Evolutionary conservation across 768 basidiomycete species (phyloP), one percentile per base, ranked within the genome.

Genomic region (Mrakia blollopis): DNA sequence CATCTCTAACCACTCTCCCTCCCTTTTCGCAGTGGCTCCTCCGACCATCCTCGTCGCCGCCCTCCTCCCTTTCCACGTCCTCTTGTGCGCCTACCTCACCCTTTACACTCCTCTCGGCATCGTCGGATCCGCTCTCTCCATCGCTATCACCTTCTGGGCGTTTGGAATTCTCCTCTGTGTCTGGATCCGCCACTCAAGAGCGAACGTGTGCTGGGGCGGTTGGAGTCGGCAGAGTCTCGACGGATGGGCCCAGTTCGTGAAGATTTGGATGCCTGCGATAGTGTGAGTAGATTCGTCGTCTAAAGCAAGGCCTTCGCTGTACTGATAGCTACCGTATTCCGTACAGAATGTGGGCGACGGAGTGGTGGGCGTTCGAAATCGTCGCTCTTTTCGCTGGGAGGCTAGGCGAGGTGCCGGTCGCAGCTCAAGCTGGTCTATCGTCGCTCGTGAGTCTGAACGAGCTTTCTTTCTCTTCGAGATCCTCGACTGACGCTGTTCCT

Each of bases 291-390:
- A n/a, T n/a, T n/a, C n/a, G n/a, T n/a, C n/a, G n/a, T n/a, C n/a
- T n/a, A n/a, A n/a, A n/a, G n/a, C n/a, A n/a, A n/a, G n/a, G n/a
- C n/a, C n/a, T n/a, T 37, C 28, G n/a, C 35, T 73, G 25, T 11
- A 21, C 41, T 61, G 47, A 50, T 10, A 0, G 9, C 44, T 6
- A 23, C 5, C 52, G 23, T 32, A 3, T 18, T 65, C 39, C 69
- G 23, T 35, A 16, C 28, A 71, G 62, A 62, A 91, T 91, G 91
- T 87, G 91, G 39, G 90, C 89, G 30, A 91, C 91, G 5, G 91
- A 92, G 85, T 92, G 91, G 91, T 89, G 89, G 62, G 90, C 91
- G 0, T 92, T 92, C 79, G 91, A 92, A 81, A 91, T 92, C 54
- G 91, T 92, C 16, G 90, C 91, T 6, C 84, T 92, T 32, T 89